Evolutionary conservation across 345 rosid species (phyloP).

Genomic region (Erucastrum elatum): DNA sequence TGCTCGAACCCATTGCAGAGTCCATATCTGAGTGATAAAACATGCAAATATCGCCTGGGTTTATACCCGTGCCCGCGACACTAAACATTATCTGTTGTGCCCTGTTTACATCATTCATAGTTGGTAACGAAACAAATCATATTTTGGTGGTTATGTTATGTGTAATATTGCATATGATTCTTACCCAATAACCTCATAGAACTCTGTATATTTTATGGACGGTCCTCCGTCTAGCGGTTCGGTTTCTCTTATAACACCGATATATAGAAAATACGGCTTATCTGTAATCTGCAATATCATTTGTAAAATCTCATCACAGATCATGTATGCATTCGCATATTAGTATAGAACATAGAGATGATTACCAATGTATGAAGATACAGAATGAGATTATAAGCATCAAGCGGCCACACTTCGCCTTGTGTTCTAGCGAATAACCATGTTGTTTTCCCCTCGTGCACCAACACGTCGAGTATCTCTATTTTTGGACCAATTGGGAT

Average conservation of each 20-base stretch:
- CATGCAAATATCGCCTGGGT: slow-evolving; percentile 41
- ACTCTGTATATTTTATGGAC: background rate
- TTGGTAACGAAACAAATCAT: background rate
- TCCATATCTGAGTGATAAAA: slow-evolving; percentile 44
- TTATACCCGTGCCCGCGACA: slow-evolving; percentile 38
- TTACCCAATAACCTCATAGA: background rate
- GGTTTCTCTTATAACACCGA: background rate
- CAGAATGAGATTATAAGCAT: background rate
- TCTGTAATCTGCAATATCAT: background rate
- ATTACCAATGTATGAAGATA: background rate
- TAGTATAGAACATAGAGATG: background rate
- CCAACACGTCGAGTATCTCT: slow-evolving; percentile 35
- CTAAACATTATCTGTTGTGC: slow-evolving; percentile 12
- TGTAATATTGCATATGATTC: background rate
- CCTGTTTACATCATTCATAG: slow-evolving; percentile 18
- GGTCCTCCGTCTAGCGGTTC: slow-evolving; percentile 1
- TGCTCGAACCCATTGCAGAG: slow-evolving; percentile 29
- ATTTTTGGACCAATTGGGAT: slow-evolving; percentile 50
- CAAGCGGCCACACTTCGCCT: slow-evolving; percentile 25
- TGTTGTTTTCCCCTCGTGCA: slow-evolving; percentile 21
- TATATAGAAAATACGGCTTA: background rate
- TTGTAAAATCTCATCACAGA: background rate
- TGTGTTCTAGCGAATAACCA: slow-evolving; percentile 39
- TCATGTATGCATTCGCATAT: background rate
- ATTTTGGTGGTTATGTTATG: background rate